phyloP scores from a whole-genome alignment of 208 protist genomes.

The Leishmania gerbilli region DNA sequence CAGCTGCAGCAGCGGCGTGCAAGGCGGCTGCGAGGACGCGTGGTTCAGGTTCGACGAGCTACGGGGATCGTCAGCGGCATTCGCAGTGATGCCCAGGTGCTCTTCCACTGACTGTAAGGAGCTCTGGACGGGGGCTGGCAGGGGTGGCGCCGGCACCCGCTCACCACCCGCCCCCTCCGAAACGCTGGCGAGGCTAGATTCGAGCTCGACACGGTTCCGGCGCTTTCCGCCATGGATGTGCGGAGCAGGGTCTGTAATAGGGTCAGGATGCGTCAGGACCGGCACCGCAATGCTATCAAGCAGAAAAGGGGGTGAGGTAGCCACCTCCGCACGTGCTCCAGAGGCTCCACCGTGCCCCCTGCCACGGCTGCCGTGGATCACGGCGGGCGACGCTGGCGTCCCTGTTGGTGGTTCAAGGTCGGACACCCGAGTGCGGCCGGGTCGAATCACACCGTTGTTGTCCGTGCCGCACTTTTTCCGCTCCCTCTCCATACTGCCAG shows the following conservation, averaged over 20 bases:
- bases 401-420: neutral
- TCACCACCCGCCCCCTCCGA: neutral
- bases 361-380: no score
- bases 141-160: neutral
- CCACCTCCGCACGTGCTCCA: neutral
- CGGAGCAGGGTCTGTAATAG: constrained; percentile 5
- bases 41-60: neutral
- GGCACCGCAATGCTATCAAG: neutral
- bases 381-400: neutral
- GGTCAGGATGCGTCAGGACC: neutral
- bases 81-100: neutral
- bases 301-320: neutral
- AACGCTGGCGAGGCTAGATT: neutral
- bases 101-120: neutral
- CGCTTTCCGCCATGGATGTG: constrained; percentile 1
- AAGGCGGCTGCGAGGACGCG: neutral
- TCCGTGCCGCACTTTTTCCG: neutral
- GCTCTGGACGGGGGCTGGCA: no score
- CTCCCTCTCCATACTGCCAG: neutral
- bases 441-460: neutral
- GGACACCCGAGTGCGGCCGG: neutral
- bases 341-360: neutral
- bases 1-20: neutral
- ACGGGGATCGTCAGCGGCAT: neutral
- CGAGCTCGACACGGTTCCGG: neutral